These are phyloP conservation scores for Ustilago sp. DNA, from an alignment of 1,284 basidiomycete species.

Conservation along the genomic window DNA sequence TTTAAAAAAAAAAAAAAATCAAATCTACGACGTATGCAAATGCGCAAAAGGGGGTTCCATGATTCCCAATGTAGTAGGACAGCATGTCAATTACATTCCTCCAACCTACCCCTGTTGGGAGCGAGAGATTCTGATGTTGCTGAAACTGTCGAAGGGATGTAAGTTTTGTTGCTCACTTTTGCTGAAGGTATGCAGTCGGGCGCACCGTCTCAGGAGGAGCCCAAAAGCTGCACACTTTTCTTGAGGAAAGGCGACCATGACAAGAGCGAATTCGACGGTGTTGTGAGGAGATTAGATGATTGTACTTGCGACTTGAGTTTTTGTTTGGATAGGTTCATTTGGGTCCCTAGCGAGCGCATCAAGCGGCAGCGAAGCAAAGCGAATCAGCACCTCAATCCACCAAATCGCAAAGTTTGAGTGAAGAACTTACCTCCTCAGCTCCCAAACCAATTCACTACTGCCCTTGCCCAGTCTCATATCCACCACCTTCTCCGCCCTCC, in stretches of 20 bases:
- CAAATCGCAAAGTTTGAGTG: slow-evolving; percentile 70
- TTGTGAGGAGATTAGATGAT: slow-evolving; percentile 13
- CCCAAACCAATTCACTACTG: slow-evolving; percentile 95
- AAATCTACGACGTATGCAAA: background rate
- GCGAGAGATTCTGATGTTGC: background rate
- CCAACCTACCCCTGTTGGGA: background rate
- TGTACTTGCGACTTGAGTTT: background rate
- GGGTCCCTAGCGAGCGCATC: slow-evolving; percentile 15
- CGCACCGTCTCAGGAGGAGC: background rate
- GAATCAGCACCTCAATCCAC: background rate
- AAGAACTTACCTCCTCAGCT: slow-evolving; percentile 74
- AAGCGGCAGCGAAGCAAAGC: background rate
- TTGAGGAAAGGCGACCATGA: background rate
- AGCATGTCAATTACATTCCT: background rate
- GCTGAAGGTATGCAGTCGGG: background rate
- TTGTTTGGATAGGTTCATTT: slow-evolving; percentile 14
- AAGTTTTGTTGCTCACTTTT: slow-evolving; percentile 4
- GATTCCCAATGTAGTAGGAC: no score
- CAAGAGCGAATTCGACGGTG: no score
- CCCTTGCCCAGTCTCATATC: slow-evolving; percentile 74
- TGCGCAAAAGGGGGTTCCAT: background rate
- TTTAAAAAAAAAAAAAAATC: background rate
- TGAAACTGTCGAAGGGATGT: background rate
- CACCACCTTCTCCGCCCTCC: slow-evolving; percentile 93
- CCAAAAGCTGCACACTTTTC: background rate